Evolutionary conservation across 2,329 filamentous ascomycete genomes (phyloP).

Genomic region (Ceratocystis eucalypticola): DNA sequence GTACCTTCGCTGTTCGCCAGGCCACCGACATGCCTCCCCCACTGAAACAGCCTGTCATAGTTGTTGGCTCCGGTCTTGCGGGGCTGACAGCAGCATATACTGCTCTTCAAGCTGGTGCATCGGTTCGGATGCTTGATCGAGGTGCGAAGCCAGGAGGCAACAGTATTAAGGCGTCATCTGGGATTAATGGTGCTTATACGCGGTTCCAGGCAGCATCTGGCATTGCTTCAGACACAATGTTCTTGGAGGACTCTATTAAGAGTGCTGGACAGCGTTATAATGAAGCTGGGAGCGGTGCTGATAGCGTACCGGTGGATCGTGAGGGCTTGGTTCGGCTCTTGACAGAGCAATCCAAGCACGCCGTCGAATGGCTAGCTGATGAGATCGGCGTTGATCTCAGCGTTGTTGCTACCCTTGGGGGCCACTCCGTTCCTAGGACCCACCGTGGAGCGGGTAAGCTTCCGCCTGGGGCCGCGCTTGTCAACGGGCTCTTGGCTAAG

Average conservation of each 20-base stretch:
- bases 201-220: conserved; percentile 36
- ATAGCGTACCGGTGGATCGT: conserved; percentile 23
- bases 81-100: conserved; percentile 46
- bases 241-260: conserved; percentile 42
- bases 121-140: conserved; percentile 46
- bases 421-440: conserved; percentile 42
- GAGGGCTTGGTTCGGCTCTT: conserved; percentile 36
- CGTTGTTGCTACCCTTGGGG: conserved; percentile 45
- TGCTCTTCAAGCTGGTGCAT: conserved; percentile 37
- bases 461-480: conserved; percentile 46
- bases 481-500: conserved; percentile 38
- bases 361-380: conserved; percentile 44
- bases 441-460: conserved; percentile 43
- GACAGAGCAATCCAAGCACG: conserved; percentile 34
- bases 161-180: conserved; percentile 53
- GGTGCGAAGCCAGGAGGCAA: conserved; percentile 48
- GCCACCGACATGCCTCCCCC: neutral
- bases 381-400: conserved; percentile 45
- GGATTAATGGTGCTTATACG: conserved; percentile 50
- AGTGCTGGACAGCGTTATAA: conserved; percentile 39
- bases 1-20: neutral
- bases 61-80: conserved; percentile 53
- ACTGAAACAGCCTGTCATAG: conserved; percentile 32
- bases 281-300: neutral
- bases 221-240: conserved; percentile 27